Base-by-base conservation (phyloP, 345 rosid genomes). In the Eucalyptus sp. region DNA sequence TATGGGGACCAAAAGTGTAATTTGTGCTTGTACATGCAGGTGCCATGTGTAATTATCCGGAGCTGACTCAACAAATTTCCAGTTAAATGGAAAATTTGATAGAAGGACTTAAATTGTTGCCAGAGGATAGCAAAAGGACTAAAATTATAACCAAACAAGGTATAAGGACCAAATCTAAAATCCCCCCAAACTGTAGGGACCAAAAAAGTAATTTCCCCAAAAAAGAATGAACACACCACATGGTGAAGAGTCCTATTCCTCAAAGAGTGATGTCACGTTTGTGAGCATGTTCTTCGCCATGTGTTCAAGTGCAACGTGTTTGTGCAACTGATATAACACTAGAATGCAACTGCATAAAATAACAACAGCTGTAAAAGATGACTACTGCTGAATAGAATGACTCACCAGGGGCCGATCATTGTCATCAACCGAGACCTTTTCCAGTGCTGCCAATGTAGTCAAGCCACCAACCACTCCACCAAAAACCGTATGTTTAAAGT, bases 381-480 rank as follows among this genome's bases (percentile, higher is more conserved):
- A 86, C n/a, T 86, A 17, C 62, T 50, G 41, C 44, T 51, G 16
- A 43, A 85, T 27, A 49, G n/a, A 43, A 86, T 52, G 84, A 94
- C 96, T 92, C 91, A 98, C 99, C 93, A 94, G 90, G 90, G 99
- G 99, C 71, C 93, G 93, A 91, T 96, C 99, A 90, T 93, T 51
- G 54, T 97, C 96, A 85, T 98, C 99, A 71, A 96, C 95, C 83
- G 97, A 95, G 89, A 97, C 98, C 89, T 95, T 98, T 91, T 96
- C 99, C 99, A 98, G 96, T 80, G 95, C 94, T 66, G 98, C 93
- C 91, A 98, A 89, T 41, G 99, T 91, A 52, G 96, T 92, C 93
- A 98, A 90, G 86, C 99, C 99, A 89, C 99, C 99, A 90, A 97
- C 99, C 68, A 97, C 97, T 51, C 95, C 94, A 48, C 99, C 99